Evolutionary conservation across 1,284 basidiomycete species (phyloP), one percentile per base, ranked within the genome.

Genomic region (Pseudozyma thailandica): DNA sequence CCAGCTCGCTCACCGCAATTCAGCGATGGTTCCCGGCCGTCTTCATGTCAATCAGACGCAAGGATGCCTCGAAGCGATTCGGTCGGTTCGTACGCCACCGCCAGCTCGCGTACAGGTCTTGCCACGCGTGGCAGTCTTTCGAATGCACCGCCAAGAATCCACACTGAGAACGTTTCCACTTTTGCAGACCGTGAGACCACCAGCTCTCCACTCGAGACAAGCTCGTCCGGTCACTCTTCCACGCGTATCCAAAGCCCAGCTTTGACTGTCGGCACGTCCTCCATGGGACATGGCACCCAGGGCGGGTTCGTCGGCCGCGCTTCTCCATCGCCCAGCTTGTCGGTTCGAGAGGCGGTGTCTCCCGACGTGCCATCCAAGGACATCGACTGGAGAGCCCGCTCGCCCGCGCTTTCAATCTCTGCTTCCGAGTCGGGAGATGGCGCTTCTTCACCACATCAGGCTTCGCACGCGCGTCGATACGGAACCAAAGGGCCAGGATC

Each of bases 171-270:
- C 15, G 43, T 50, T 1, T 59, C 56, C 13, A 25, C 15, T 13
- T 48, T 26, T 33, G 33, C 26, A n/a, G 68, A 71, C 4, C 43
- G 45, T 13, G 54, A 57, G 13, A 15, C 33, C 20, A 48, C 62
- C 28, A 55, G 52, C 50, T 74, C 72, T 38, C 65, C 66, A 16
- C 50, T 71, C 27, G 72, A 56, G 12, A 65, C 68, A 1, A 65
- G 59, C 57, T 74, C 66, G 7, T 72, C 68, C 6, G 62, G 62
- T 20, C 72, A 74, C 28, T 70, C 71, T 13, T 65, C 71, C 13
- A 46, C 50, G 33, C 62, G 58, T 41, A 42, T 50, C 7, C 57
- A 54, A 15, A 72, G 58, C 21, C 62, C 62, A 16, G 50, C 62
- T 26, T 33, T 55, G 28, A 69, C 65, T 3, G 50, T 59, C 20